Percentiles rank a stretch among this genome's conserved stretches.
Evolutionary conservation across 345 rosid species (phyloP).

Genomic region (Salix caprea): DNA sequence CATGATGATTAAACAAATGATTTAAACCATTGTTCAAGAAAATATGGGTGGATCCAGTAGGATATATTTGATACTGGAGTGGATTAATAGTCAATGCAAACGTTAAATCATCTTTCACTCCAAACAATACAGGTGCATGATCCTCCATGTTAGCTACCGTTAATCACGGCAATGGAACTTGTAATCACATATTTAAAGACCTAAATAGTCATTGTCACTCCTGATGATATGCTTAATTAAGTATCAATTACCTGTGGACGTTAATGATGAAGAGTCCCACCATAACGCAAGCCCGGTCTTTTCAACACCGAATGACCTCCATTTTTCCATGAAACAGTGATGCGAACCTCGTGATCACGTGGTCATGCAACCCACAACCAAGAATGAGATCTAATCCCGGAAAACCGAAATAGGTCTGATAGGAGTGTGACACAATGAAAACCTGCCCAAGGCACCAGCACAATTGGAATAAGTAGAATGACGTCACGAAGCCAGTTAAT

Average conservation of each 20-base stretch:
- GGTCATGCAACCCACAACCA: too few species aligned
- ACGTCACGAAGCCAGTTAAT: too few species aligned
- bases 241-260: too few species aligned
- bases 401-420: too few species aligned
- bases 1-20: too few species aligned
- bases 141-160: constrained; percentile 7
- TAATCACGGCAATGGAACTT: not conserved
- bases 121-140: not conserved
- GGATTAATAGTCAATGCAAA: not conserved
- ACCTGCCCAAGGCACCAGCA: too few species aligned
- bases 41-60: not conserved
- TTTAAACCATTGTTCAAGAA: too few species aligned
- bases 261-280: too few species aligned
- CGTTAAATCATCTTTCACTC: not conserved
- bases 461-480: too few species aligned
- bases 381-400: too few species aligned
- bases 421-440: too few species aligned
- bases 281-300: not conserved
- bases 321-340: not conserved
- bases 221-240: not conserved
- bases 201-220: not conserved
- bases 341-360: too few species aligned
- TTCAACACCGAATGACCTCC: not conserved
- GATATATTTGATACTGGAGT: not conserved
- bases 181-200: not conserved